Conservation (phyloP, 345 rosid genomes). For the Bruguiera parviflora region DNA sequence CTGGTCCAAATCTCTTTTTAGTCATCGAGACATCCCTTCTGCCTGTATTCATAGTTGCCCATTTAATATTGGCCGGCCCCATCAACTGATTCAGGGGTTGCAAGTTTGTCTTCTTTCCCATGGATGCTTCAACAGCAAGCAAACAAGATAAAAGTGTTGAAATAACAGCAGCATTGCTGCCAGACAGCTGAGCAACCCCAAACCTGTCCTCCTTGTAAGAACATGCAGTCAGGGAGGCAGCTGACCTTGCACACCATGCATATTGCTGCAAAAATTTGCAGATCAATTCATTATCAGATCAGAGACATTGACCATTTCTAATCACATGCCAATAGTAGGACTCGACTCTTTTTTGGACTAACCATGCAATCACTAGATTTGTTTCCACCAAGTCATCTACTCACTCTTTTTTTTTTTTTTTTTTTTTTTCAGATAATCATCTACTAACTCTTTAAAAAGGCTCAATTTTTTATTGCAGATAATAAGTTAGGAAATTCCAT, state of each 20-base stretch:
- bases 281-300: background rate
- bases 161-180: slow-evolving; percentile 67
- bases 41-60: slow-evolving; percentile 56
- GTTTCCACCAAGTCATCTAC: no score
- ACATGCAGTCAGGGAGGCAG: slow-evolving; percentile 61
- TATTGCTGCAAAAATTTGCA: slow-evolving; percentile 43
- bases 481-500: no score
- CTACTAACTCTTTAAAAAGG: background rate
- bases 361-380: no score
- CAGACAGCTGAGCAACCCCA: slow-evolving; percentile 92
- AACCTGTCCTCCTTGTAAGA: slow-evolving; percentile 79
- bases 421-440: background rate
- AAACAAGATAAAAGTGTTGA: slow-evolving; percentile 74
- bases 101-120: slow-evolving; percentile 77
- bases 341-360: no score
- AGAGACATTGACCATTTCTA: no score
- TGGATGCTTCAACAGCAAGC: slow-evolving; percentile 72
- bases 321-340: no score
- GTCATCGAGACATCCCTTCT: slow-evolving; percentile 49
- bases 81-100: slow-evolving; percentile 57
- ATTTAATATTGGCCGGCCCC: slow-evolving; percentile 69
- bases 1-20: slow-evolving; percentile 47
- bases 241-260: slow-evolving; percentile 78
- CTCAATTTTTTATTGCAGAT: no score
- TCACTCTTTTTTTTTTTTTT: background rate